Evolutionary conservation across 495 filamentous ascomycete genomes (phyloP).

Genomic region (Tuber umbilicatum): DNA sequence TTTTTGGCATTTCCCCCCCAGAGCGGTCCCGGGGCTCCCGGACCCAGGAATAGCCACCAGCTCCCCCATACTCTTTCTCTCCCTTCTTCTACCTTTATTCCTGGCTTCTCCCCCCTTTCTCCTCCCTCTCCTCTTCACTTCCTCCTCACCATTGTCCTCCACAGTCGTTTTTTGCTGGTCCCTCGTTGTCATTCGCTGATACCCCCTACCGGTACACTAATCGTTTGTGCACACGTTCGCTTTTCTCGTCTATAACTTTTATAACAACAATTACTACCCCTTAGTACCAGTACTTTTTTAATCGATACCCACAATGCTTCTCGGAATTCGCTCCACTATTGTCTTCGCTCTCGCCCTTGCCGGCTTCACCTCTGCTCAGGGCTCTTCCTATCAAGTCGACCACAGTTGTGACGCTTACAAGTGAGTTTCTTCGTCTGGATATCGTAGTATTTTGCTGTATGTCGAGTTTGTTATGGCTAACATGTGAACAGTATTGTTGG

Average conservation of each 20-base stretch:
- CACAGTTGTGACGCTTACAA: slow-evolving; percentile 26
- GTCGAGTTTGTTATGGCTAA: background rate
- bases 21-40: background rate
- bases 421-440: slow-evolving; percentile 13
- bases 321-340: background rate
- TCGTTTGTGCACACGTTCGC: slow-evolving; percentile 5
- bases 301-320: slow-evolving; percentile 19
- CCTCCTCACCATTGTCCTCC: slow-evolving; percentile 1
- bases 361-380: slow-evolving; percentile 18
- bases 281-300: slow-evolving; percentile 14
- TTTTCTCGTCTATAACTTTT: slow-evolving; percentile 8
- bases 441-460: no score
- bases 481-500: slow-evolving; percentile 21
- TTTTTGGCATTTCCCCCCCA: background rate
- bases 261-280: background rate
- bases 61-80: background rate
- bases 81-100: background rate
- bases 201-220: background rate
- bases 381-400: slow-evolving; percentile 30
- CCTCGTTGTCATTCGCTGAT: slow-evolving; percentile 18
- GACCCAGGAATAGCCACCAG: background rate
- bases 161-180: slow-evolving; percentile 16
- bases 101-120: slow-evolving; percentile 5
- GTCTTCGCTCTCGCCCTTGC: slow-evolving; percentile 17
- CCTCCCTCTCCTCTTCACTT: background rate